Conservation (phyloP, 1,284 basidiomycete species). For the Mycosarcoma maydis region DNA sequence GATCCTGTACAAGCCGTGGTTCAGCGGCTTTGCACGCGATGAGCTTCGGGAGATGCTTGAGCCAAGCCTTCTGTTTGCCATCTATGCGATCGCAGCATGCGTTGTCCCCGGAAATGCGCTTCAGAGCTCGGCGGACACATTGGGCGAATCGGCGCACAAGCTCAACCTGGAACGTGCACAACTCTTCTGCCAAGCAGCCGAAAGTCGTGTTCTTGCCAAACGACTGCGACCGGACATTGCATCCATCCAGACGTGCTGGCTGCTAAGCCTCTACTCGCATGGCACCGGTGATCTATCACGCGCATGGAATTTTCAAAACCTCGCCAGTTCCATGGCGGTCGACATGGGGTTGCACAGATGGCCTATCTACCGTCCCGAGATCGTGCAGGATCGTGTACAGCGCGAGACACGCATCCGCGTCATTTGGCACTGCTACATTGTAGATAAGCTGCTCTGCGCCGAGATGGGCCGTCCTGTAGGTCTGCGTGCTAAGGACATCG, state of each 20-base stretch:
- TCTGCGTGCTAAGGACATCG: slow-evolving; percentile 66
- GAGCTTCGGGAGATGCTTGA: slow-evolving; percentile 48
- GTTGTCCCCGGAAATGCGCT: slow-evolving; percentile 38
- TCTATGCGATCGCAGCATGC: slow-evolving; percentile 56
- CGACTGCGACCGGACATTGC: slow-evolving; percentile 51
- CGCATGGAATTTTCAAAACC: slow-evolving; percentile 67
- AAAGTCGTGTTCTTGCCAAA: slow-evolving; percentile 49
- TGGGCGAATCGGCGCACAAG: slow-evolving; percentile 4
- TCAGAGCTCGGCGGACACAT: neutral
- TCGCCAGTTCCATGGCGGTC: slow-evolving; percentile 68
- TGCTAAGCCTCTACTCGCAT: slow-evolving; percentile 68
- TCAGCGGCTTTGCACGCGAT: slow-evolving; percentile 40
- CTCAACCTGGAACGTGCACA: slow-evolving; percentile 42
- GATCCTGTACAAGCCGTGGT: slow-evolving; percentile 59
- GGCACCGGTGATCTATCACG: slow-evolving; percentile 68
- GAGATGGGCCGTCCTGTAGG: slow-evolving; percentile 69
- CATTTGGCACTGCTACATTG: slow-evolving; percentile 69
- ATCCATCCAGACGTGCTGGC: slow-evolving; percentile 66
- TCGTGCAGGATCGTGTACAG: slow-evolving; percentile 55
- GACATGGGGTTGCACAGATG: slow-evolving; percentile 68
- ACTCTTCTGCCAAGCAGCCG: slow-evolving; percentile 43
- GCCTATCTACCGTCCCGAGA: slow-evolving; percentile 50
- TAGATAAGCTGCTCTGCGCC: slow-evolving; percentile 68
- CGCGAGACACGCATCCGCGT: slow-evolving; percentile 67
- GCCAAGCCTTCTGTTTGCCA: slow-evolving; percentile 46